These are phyloP conservation scores for Oryza rufipogon DNA, from an alignment of 176 grass and related monocot species.

Conservation along the genomic window DNA sequence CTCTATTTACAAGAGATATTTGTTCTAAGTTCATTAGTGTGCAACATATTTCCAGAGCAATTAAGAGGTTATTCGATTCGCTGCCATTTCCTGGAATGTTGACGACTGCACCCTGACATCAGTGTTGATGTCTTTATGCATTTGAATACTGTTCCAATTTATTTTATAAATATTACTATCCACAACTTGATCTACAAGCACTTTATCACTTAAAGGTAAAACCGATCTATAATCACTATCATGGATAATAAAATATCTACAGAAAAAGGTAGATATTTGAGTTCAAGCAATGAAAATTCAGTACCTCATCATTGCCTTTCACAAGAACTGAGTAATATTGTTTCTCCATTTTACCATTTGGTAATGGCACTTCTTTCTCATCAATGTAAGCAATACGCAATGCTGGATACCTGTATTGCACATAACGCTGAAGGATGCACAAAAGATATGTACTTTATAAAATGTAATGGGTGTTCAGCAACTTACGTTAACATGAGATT, in stretches of 20 bases:
- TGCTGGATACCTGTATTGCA: conserved; percentile 58
- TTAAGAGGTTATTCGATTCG: background rate
- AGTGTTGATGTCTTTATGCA: conserved; percentile 1
- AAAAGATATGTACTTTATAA: conserved; percentile 32
- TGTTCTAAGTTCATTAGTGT: conserved; percentile 2
- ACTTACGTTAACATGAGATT: conserved; percentile 74
- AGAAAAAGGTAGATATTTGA: conserved; percentile 25
- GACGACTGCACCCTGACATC: conserved; percentile 4
- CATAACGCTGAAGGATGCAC: conserved; percentile 31
- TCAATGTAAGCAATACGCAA: conserved; percentile 86
- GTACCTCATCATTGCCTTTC: conserved; percentile 81
- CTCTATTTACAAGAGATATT: background rate
- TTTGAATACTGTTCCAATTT: conserved; percentile 26
- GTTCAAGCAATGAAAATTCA: conserved; percentile 39
- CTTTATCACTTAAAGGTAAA: background rate
- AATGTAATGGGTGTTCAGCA: background rate
- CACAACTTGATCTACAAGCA: background rate
- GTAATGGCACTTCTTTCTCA: conserved; percentile 55
- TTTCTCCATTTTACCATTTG: conserved; percentile 56
- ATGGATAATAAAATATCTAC: background rate
- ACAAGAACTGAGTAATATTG: conserved; percentile 83
- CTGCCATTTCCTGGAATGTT: conserved; percentile 25
- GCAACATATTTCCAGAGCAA: conserved; percentile 20
- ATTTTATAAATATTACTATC: conserved; percentile 12
- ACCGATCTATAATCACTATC: background rate